Evolutionary conservation across 176 grass and related monocot species (phyloP).

Genomic region (Aegilops sharonensis): DNA sequence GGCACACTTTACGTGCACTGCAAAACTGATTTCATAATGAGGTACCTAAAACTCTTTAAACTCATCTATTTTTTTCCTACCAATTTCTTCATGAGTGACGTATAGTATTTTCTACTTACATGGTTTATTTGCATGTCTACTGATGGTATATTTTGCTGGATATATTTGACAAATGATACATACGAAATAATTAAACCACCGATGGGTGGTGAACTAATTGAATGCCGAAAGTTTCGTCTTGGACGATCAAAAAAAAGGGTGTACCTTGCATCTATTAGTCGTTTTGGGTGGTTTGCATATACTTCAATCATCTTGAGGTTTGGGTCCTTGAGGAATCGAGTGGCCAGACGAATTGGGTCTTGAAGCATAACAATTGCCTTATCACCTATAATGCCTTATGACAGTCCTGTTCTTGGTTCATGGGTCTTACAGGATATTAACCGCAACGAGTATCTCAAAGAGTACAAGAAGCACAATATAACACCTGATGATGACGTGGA

Average conservation of each 20-base stretch:
- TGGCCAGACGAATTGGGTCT: not conserved
- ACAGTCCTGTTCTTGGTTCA: too few relatives aligned
- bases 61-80: not conserved
- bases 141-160: not conserved
- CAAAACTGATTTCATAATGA: not conserved
- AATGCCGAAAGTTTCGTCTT: not conserved
- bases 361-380: not conserved
- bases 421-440: too few relatives aligned
- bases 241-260: not conserved
- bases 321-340: not conserved
- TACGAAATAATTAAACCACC: slow-evolving; percentile 4
- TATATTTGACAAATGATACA: not conserved
- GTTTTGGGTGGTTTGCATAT: too few relatives aligned
- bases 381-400: not conserved
- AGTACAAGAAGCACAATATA: too few relatives aligned
- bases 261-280: not conserved
- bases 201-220: not conserved
- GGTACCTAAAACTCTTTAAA: not conserved
- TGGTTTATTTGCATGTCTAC: not conserved
- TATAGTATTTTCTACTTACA: not conserved
- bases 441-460: too few relatives aligned
- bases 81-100: not conserved
- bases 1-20: not conserved
- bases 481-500: not conserved
- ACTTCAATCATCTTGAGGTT: not conserved